phyloP scores from a whole-genome alignment of 1,284 basidiomycete species.

The Wolfiporia cocos region DNA sequence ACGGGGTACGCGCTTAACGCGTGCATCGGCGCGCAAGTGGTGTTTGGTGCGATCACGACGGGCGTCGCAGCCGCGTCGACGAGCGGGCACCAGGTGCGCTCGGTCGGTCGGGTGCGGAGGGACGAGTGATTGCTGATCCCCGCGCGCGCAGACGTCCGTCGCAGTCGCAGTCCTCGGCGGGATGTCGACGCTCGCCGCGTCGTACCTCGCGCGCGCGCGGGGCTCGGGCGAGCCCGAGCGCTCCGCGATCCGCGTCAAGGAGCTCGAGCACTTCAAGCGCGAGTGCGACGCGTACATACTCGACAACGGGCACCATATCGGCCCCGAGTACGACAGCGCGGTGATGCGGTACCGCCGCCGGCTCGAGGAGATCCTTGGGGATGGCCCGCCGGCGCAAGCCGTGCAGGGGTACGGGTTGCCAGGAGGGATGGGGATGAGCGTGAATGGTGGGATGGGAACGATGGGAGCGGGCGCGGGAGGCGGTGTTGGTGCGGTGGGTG shows the following conservation, averaged over 20 bases:
- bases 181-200: conserved; percentile 56
- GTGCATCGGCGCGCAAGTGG: conserved; percentile 49
- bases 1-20: conserved; percentile 48
- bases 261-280: conserved; percentile 59
- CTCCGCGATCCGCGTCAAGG: conserved; percentile 44
- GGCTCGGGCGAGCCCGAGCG: conserved; percentile 64
- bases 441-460: conserved; percentile 11
- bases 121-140: background rate
- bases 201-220: conserved; percentile 61
- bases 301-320: conserved; percentile 44
- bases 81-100: too few relatives aligned
- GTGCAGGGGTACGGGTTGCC: background rate
- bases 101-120: background rate
- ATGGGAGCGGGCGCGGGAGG: conserved; percentile 1
- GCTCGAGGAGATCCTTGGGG: conserved; percentile 29
- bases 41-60: conserved; percentile 63
- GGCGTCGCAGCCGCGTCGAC: conserved; percentile 48
- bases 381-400: conserved; percentile 13
- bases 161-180: conserved; percentile 37
- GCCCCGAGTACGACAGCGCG: conserved; percentile 17
- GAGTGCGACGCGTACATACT: conserved; percentile 49
- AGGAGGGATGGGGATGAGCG: conserved; percentile 5
- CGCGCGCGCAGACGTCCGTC: conserved; percentile 22
- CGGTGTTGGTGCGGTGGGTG: background rate
- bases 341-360: conserved; percentile 23